Evolutionary conservation across 108 stramenopile genomes (phyloP), one percentile per base, ranked within the genome.

Genomic region (Nitzschia sp.): DNA sequence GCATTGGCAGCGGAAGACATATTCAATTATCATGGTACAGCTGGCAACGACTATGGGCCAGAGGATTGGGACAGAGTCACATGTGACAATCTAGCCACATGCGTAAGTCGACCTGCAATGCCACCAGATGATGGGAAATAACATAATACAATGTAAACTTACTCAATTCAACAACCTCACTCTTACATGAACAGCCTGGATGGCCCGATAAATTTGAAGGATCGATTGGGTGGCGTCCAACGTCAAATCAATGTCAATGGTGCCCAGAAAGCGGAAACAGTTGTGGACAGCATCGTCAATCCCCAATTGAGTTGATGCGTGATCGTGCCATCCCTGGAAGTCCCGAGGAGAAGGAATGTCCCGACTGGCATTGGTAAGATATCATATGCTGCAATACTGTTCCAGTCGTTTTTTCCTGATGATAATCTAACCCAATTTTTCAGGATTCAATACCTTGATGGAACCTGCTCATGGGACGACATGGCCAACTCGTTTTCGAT

Each of bases 251-350:
- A 2, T 84, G 83, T 33, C 42, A 45, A 36, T 80, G 68, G 76
- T 84, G 83, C 54, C 79, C 83, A 29, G 30, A 48, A 19, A 59
- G 46, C 26, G 69, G 76, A 36, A 77, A 70, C 26, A 59, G 34
- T 9, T 70, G 69, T 53, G 56, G 42, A 4, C 68, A 77, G 2
- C 76, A 77, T 48, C 75, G 82, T 38, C 76, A 81, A 59, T 85
- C 80, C 36, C 89, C 89, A 53, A 83, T 90, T 46, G 66, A 85
- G 49, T 73, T 90, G 65, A 61, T 75, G 58, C 76, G 86, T 38
- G 78, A 90, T 75, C 76, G 78, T 53, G 83, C 81, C 0, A 56
- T 69, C 29, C 33, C 61, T 21, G 59, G 47, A 21, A 35, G 48
- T 25, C 57, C 63, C 1, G 56, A 74, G 33, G 61, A 54, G 67